Conservation (phyloP, 2,329 filamentous ascomycete species). For the Rhexocercosporidium sp. region DNA sequence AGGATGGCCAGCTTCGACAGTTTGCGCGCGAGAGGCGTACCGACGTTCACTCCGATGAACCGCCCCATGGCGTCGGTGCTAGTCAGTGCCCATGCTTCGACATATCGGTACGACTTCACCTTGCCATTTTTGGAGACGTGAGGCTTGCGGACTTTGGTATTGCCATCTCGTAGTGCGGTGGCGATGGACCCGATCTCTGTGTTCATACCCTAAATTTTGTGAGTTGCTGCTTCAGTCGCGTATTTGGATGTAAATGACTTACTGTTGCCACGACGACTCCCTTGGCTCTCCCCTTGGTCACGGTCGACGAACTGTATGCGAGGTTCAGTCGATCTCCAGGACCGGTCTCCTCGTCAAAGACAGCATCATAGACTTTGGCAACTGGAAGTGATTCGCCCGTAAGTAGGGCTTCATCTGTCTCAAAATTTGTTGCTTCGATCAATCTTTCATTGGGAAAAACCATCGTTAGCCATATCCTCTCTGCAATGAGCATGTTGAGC, state of each 20-base stretch:
- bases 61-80: slow-evolving; percentile 57
- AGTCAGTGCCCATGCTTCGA: slow-evolving; percentile 48
- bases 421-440: slow-evolving; percentile 59
- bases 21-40: slow-evolving; percentile 69
- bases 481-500: not conserved
- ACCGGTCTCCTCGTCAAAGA: slow-evolving; percentile 57
- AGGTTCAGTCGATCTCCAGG: slow-evolving; percentile 66
- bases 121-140: slow-evolving; percentile 54
- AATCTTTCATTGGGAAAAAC: slow-evolving; percentile 38
- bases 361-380: slow-evolving; percentile 53
- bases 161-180: slow-evolving; percentile 58
- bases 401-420: slow-evolving; percentile 64
- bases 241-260: no score
- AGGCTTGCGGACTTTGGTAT: slow-evolving; percentile 48
- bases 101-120: slow-evolving; percentile 54
- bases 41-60: slow-evolving; percentile 67
- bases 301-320: slow-evolving; percentile 64
- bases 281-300: slow-evolving; percentile 64
- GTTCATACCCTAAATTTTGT: slow-evolving; percentile 50
- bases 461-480: slow-evolving; percentile 15
- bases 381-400: slow-evolving; percentile 67
- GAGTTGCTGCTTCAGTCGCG: no score
- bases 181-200: slow-evolving; percentile 71
- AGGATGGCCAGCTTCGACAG: slow-evolving; percentile 67
- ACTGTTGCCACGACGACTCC: slow-evolving; percentile 63